A percentile compares a stretch with the other conserved stretches of the same genome.
These are phyloP conservation scores for Zymoseptoria pseudotritici DNA, from an alignment of 2,329 filamentous ascomycete species.

Conservation along the genomic window DNA sequence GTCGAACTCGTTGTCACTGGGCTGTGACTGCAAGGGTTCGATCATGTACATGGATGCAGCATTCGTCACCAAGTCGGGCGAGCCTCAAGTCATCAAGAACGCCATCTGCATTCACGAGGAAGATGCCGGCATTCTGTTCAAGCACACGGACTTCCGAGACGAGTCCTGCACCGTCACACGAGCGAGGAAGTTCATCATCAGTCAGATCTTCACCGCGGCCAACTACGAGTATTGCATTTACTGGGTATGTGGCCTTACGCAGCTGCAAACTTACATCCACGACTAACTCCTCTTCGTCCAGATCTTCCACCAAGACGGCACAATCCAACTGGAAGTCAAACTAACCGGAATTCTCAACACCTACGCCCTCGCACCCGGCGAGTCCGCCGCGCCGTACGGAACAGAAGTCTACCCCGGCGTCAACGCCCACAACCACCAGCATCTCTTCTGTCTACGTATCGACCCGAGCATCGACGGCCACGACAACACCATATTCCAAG, in stretches of 20 bases:
- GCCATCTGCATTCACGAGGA: constrained; percentile 95
- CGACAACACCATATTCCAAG: constrained; percentile 76
- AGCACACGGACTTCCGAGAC: constrained; percentile 81
- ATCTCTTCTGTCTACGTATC: constrained; percentile 84
- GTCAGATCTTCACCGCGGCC: constrained; percentile 88
- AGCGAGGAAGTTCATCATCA: constrained; percentile 76
- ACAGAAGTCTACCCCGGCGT: constrained; percentile 86
- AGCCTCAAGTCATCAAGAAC: constrained; percentile 78
- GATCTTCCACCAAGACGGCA: constrained; percentile 85
- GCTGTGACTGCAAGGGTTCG: constrained; percentile 80
- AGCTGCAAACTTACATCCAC: too few species aligned
- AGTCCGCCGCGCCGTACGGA: constrained; percentile 80
- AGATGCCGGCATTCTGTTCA: constrained; percentile 85
- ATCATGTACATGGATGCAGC: constrained; percentile 89
- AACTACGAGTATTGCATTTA: constrained; percentile 89
- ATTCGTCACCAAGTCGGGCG: constrained; percentile 67
- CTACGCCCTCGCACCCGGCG: constrained; percentile 69
- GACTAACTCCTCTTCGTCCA: background rate
- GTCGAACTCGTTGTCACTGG: constrained; percentile 68
- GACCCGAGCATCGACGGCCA: constrained; percentile 82
- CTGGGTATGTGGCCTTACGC: constrained; percentile 44
- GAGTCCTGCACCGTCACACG: constrained; percentile 80
- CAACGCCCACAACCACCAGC: constrained; percentile 93
- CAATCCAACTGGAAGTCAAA: constrained; percentile 82
- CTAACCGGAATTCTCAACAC: constrained; percentile 91